Base-by-base conservation (phyloP, 352 stramenopile species). In the Globisporangium nagaii region DNA sequence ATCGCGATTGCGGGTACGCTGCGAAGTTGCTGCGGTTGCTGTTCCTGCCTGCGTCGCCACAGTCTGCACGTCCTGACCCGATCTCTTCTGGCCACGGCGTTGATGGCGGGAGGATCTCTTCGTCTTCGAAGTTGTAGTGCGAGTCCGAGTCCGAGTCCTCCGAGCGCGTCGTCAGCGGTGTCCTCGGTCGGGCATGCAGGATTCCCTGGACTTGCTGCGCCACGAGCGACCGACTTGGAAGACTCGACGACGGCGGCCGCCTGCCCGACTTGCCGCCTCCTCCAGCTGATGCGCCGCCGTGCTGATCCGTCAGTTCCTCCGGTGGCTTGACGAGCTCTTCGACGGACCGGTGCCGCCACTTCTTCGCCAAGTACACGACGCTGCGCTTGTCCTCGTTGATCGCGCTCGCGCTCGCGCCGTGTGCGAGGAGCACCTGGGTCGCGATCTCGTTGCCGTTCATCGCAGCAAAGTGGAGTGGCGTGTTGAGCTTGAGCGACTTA, bases 341-440 rank as follows among this genome's bases (percentile, higher is more conserved):
- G 0, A 87, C 75, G 0, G 48, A 58, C n/a, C 69, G 66, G 61
- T 85, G 73, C 8, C 74, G 64, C 80, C 80, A 91, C 56, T 90
- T 88, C 62, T 86, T 84, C 20, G 78, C 75, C 12, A 91, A 50
- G 34, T 88, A 91, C 35, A 91, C 66, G 12, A 86, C 78, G 34
- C 70, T 91, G 27, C 69, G 66, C 51, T 87, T 89, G 60, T 89
- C 80, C 58, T 88, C 80, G 53, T 91, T 89, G 48, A 84, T 84
- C 28, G 72, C 67, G 27, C 68, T 88, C 4, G 73, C 59, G 43
- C 71, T 86, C 0, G 78, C 80, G n/a, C 78, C 80, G 35, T 88
- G 53, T 1, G 71, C 66, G 2, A 89, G 53, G 2, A 91, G 63
- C 2, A 89, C 66, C 36, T 70, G 58, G 0, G 74, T 82, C 5